A percentile compares a stretch with the other conserved stretches of the same genome.
These are phyloP conservation scores for Boeremia lycopersici DNA, from an alignment of 2,329 filamentous ascomycete species.

Conservation along the genomic window DNA sequence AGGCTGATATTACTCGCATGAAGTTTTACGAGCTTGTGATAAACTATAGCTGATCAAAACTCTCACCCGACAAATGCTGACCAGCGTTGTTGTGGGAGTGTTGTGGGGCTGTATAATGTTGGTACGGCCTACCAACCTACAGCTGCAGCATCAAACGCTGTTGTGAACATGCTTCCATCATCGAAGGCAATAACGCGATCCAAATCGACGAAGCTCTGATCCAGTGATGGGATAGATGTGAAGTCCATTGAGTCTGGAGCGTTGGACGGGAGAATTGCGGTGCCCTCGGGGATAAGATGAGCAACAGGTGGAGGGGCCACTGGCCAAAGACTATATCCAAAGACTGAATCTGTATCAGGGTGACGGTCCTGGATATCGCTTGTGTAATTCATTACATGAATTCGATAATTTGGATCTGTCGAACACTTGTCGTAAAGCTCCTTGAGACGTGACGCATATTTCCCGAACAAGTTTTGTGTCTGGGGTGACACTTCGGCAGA, in stretches of 20 bases:
- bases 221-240: constrained; percentile 19
- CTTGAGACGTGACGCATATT: constrained; percentile 17
- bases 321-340: background rate
- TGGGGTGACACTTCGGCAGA: background rate
- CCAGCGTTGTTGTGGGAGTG: no score
- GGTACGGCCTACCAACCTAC: background rate
- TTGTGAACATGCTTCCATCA: constrained; percentile 31
- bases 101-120: background rate
- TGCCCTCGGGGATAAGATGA: background rate
- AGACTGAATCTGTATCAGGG: background rate
- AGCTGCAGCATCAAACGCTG: constrained; percentile 14
- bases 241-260: constrained; percentile 6
- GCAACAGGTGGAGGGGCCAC: background rate
- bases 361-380: constrained; percentile 10
- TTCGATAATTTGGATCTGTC: constrained; percentile 10
- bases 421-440: constrained; percentile 16
- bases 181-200: constrained; percentile 31
- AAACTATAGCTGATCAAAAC: no score
- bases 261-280: background rate
- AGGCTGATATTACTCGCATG: no score
- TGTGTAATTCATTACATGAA: constrained; percentile 21
- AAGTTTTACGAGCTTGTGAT: no score
- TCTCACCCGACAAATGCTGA: no score
- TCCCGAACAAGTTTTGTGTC: constrained; percentile 12
- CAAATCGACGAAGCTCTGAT: constrained; percentile 25